Conservation (phyloP, 495 filamentous ascomycete species). For the Daldinia vernicosa region DNA sequence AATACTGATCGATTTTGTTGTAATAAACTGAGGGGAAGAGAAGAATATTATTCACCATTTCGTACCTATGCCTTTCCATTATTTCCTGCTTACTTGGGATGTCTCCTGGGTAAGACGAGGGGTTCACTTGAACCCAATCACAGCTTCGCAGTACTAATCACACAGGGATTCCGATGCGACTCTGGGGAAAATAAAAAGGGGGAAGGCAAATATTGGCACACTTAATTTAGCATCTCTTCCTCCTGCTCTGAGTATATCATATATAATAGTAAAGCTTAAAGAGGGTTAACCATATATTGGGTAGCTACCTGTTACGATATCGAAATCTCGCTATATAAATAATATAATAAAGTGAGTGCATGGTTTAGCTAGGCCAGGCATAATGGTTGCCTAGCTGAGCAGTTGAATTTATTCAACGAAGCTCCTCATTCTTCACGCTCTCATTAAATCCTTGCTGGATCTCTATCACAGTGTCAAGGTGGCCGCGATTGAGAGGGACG, state of each 20-base stretch:
- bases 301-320: background rate
- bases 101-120: background rate
- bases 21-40: background rate
- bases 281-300: background rate
- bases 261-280: background rate
- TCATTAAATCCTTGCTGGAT: slow-evolving; percentile 46
- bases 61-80: background rate
- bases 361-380: background rate
- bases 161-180: background rate
- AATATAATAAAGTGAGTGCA: background rate
- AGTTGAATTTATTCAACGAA: background rate
- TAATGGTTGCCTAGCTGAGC: no score
- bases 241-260: background rate
- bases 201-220: background rate
- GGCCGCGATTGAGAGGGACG: slow-evolving; percentile 50
- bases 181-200: background rate
- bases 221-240: no score
- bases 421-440: slow-evolving; percentile 10
- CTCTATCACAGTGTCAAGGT: slow-evolving; percentile 59
- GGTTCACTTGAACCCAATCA: background rate
- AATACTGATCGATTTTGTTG: background rate
- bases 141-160: background rate
- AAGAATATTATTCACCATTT: background rate
- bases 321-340: background rate
- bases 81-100: background rate